Evolutionary conservation across 2,329 filamentous ascomycete genomes (phyloP), one percentile per base, ranked within the genome.

Genomic region (Sporothrix brunneoviolacea): DNA sequence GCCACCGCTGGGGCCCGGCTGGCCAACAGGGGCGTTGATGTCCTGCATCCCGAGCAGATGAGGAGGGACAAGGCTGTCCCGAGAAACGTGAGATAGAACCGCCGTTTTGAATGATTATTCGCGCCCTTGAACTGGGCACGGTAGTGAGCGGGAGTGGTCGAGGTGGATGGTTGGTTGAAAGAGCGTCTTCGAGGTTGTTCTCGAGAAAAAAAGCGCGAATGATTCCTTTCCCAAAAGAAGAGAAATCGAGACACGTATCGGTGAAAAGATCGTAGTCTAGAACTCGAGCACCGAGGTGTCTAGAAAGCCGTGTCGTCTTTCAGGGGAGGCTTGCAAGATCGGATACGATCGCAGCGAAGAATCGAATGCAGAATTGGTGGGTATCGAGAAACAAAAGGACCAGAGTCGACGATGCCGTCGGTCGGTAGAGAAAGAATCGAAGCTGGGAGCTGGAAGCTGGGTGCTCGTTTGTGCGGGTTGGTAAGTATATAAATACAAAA

Each of bases 1-100:
- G 67, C 65, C 75, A 63, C 66, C 70, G 64, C 73, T 78, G 59
- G 74, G 76, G 64, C 73, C 80, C 51, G 77, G 74, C 59, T 79
- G 78, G 61, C 72, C 76, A 59, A 53, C 53, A 12, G 78, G 74
- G 59, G 77, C 75, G 62, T 87, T 83, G 70, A 88, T 82, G 71
- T 88, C 86, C 80, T 95, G 91, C 91, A 96, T 96, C 71, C 82
- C 83, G 74, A 91, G 82, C 66, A 89, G 77, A 76, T 90, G 86
- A 77, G 85, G 84, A 73, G 85, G 88, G 84, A 88, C 83, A 75
- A 88, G 80, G 69, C 77, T 85, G 86, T 91, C 88, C 87, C 85
- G 82, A 73, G 81, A 73, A 70, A 76, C 75, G 70, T 84, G 82
- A 70, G 85, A 86, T 75, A 89, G 74, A 67, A 88, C 82, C 76